Evolutionary conservation across 192 early-diverging fungal genomes (phyloP), one percentile per base, ranked within the genome.

Genomic region (Jimgerdemannia lactiflua): DNA sequence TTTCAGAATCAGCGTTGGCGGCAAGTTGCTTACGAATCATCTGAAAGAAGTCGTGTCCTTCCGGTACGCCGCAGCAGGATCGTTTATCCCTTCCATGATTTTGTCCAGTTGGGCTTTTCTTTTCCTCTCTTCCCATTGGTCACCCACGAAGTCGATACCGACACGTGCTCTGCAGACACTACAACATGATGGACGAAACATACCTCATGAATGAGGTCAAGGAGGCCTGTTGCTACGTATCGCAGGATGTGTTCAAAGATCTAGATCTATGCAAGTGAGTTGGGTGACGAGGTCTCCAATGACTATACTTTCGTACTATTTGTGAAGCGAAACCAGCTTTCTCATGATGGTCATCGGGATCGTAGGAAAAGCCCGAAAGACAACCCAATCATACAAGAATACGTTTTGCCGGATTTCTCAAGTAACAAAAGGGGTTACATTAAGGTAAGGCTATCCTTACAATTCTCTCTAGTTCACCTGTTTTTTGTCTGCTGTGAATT

Each of bases 181-280:
- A 92, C 89, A 91, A 96, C 74, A 96, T 96, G 95, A 96, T 95
- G 94, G 94, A 96, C 69, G 94, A 96, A 79, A 93, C 94, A 0
- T 92, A 88, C 70, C 83, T 96, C n/a, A 89, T 96, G 69, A 93
- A 92, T 73, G 85, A 92, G 20, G 89, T 94, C 73, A 96, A 96
- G 80, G 93, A 95, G 80, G 81, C 85, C 4, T 94, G 93, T 76
- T 95, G 95, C 75, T 95, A 88, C 83, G 87, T 95, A 0, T 92
- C 94, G 41, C 80, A 85, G 14, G 83, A 93, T 64, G 90, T 92
- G 72, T 79, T 84, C 70, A 77, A 81, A 3, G 94, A 95, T 70
- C 73, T 94, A 42, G 89, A 91, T 39, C 78, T 79, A 20, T 90
- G 89, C 82, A 87, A 87, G 88, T 87, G 82, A 77, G 39, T 70